phyloP scores from a whole-genome alignment of 768 basidiomycete species.

The Tulasnella calospora region DNA sequence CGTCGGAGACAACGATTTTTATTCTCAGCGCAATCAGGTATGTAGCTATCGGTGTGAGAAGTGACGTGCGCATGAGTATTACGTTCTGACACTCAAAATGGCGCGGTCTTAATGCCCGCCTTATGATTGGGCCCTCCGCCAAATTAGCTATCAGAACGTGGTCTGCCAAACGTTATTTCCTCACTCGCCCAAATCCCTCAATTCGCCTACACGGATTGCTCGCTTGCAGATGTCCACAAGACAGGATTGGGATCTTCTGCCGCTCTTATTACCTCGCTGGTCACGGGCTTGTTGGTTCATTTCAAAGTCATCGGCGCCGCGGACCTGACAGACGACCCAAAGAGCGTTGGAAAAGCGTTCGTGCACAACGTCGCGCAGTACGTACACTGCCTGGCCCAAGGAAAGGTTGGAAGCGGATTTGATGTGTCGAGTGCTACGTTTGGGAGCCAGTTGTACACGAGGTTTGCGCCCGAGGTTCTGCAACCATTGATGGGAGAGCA shows the following conservation, averaged over 20 bases:
- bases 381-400: slow-evolving; percentile 93
- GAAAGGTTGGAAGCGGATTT: slow-evolving; percentile 97
- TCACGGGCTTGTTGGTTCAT: slow-evolving; percentile 77
- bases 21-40: slow-evolving; percentile 87
- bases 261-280: slow-evolving; percentile 91
- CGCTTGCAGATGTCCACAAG: slow-evolving; percentile 84
- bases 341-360: slow-evolving; percentile 48
- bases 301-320: slow-evolving; percentile 54
- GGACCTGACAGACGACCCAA: slow-evolving; percentile 44
- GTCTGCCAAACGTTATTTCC: slow-evolving; percentile 56
- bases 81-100: slow-evolving; percentile 14
- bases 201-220: slow-evolving; percentile 66
- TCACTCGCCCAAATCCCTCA: slow-evolving; percentile 68
- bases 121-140: not conserved
- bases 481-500: slow-evolving; percentile 58
- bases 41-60: not conserved
- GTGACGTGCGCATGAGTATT: not conserved
- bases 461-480: slow-evolving; percentile 73
- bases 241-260: slow-evolving; percentile 97
- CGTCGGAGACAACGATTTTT: slow-evolving; percentile 95
- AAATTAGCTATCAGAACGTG: slow-evolving; percentile 55
- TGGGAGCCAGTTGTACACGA: slow-evolving; percentile 88
- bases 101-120: not conserved
- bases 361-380: slow-evolving; percentile 94
- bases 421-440: slow-evolving; percentile 92